These are phyloP conservation scores for Theobroma grandiflorum DNA, from an alignment of 441 rosid species.

Conservation along the genomic window DNA sequence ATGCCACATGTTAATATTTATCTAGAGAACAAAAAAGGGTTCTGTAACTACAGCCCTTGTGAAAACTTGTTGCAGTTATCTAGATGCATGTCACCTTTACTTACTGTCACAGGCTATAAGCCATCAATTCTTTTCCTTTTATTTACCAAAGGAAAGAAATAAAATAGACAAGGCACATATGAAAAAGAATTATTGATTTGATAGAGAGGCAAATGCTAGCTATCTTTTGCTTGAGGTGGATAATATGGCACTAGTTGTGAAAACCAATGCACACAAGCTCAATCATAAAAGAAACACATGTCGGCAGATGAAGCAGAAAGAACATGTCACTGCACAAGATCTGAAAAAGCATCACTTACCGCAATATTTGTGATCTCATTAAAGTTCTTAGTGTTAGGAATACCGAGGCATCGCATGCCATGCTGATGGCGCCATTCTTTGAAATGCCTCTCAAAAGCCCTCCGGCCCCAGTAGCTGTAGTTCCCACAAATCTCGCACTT, in stretches of 20 bases:
- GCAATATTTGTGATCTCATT: slow-evolving; percentile 93
- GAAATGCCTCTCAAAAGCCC: slow-evolving; percentile 98
- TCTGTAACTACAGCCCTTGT: background rate
- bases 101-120: background rate
- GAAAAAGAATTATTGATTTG: background rate
- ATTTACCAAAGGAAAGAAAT: background rate
- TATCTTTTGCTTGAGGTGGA: background rate
- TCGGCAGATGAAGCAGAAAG: slow-evolving; percentile 5
- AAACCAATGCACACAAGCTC: background rate
- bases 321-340: background rate
- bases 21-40: background rate
- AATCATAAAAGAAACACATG: background rate
- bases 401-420: slow-evolving; percentile 99
- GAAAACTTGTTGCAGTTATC: background rate
- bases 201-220: background rate
- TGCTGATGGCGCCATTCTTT: slow-evolving; percentile 99
- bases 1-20: background rate
- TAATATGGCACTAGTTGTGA: background rate
- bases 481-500: slow-evolving; percentile 98
- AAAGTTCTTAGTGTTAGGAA: slow-evolving; percentile 99
- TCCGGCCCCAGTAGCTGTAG: slow-evolving; percentile 97
- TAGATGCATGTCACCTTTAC: background rate
- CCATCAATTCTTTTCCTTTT: background rate
- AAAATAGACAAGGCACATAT: background rate
- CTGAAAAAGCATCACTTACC: slow-evolving; percentile 44